Evolutionary conservation across 2,329 filamentous ascomycete species (phyloP).

Genomic region (Claviceps monticola): DNA sequence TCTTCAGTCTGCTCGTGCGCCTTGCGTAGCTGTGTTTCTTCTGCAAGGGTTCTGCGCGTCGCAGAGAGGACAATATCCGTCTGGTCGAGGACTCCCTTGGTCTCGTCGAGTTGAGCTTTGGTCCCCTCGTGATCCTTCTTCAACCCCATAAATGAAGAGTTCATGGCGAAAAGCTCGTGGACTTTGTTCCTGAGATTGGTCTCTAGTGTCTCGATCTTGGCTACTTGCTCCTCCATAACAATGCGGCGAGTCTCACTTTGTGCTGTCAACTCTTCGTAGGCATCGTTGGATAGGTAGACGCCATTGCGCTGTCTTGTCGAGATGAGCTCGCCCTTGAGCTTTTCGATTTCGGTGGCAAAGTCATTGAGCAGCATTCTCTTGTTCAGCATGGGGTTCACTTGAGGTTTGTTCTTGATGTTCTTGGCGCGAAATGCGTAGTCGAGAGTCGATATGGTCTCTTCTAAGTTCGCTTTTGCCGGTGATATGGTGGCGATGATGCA

Average conservation of each 20-base stretch:
- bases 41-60: slow-evolving; percentile 61
- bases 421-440: slow-evolving; percentile 97
- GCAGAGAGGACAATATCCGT: slow-evolving; percentile 72
- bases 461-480: slow-evolving; percentile 84
- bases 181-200: slow-evolving; percentile 83
- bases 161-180: slow-evolving; percentile 78
- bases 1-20: slow-evolving; percentile 79
- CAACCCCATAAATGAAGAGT: slow-evolving; percentile 71
- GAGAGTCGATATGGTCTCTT: slow-evolving; percentile 94
- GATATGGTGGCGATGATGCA: slow-evolving; percentile 98
- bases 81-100: slow-evolving; percentile 69
- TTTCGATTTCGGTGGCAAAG: slow-evolving; percentile 86
- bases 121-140: slow-evolving; percentile 84
- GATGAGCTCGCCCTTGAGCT: slow-evolving; percentile 84
- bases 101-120: slow-evolving; percentile 57
- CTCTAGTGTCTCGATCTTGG: slow-evolving; percentile 87
- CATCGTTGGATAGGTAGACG: slow-evolving; percentile 80
- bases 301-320: slow-evolving; percentile 87
- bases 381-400: slow-evolving; percentile 80
- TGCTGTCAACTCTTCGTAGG: slow-evolving; percentile 80
- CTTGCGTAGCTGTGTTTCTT: slow-evolving; percentile 66
- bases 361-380: slow-evolving; percentile 88
- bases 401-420: slow-evolving; percentile 96
- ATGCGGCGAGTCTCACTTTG: slow-evolving; percentile 88
- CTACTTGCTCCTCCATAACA: slow-evolving; percentile 79